Conservation (phyloP, 257 asterid genomes). For the Capsicum baccatum region DNA sequence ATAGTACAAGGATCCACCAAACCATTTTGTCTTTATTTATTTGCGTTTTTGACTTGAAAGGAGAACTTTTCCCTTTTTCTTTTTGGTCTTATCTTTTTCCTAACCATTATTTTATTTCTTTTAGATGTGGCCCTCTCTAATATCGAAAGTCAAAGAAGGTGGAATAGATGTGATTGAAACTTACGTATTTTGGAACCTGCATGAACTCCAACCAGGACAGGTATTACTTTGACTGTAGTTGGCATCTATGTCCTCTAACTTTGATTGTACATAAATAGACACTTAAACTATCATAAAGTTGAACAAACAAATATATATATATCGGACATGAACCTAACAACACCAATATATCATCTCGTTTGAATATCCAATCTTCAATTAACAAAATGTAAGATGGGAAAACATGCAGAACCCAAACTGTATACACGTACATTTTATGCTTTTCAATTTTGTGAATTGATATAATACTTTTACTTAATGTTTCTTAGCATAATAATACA, state of each 20-base stretch:
- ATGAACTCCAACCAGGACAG: constrained; percentile 75
- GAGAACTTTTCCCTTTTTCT: not conserved
- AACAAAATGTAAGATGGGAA: not conserved
- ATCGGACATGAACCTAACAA: too few species aligned
- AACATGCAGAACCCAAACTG: not conserved
- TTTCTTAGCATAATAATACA: not conserved
- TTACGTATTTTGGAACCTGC: constrained; percentile 87
- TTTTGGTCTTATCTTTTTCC: not conserved
- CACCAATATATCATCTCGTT: too few species aligned
- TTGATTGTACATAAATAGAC: too few species aligned
- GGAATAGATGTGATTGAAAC: constrained; percentile 81
- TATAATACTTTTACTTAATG: not conserved
- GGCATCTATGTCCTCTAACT: too few species aligned
- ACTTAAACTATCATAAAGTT: too few species aligned
- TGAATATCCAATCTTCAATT: too few species aligned
- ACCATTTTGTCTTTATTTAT: not conserved
- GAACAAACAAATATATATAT: too few species aligned
- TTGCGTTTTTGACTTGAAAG: not conserved
- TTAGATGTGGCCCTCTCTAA: constrained; percentile 88
- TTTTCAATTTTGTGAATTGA: not conserved
- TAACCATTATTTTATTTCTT: not conserved
- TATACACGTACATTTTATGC: not conserved
- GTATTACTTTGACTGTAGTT: constrained; percentile 31
- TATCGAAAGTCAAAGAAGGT: constrained; percentile 73
- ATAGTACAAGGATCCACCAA: too few species aligned